Percentiles rank a stretch among this genome's conserved stretches.
Evolutionary conservation across 2,329 filamentous ascomycete genomes (phyloP).

Genomic region (Zelopaecilomyces penicillatus): DNA sequence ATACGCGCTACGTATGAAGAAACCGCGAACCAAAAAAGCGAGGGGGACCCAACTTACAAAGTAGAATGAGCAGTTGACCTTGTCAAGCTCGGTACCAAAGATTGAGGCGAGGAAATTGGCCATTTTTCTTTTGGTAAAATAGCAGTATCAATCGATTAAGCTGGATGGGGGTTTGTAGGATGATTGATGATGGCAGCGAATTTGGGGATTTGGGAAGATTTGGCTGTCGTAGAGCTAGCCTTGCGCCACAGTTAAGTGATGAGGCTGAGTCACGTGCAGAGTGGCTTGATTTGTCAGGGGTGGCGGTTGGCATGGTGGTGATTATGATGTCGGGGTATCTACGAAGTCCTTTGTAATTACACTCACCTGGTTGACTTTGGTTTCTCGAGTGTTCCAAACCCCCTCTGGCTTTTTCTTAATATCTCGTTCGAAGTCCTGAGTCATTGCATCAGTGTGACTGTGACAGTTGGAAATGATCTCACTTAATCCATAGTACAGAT

Average conservation of each 20-base stretch:
- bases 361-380: too few species aligned
- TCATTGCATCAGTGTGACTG: too few species aligned
- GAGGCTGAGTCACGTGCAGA: slow-evolving; percentile 23
- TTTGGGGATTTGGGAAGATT: slow-evolving; percentile 11
- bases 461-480: too few species aligned
- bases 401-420: too few species aligned
- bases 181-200: slow-evolving; percentile 4
- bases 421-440: too few species aligned
- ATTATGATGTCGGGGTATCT: too few species aligned
- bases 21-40: neutral
- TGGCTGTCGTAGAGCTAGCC: slow-evolving; percentile 14
- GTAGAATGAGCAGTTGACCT: slow-evolving; percentile 99
- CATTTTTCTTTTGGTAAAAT: slow-evolving; percentile 43
- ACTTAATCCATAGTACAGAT: too few species aligned
- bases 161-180: slow-evolving; percentile 4
- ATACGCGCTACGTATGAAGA: too few species aligned
- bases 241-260: slow-evolving; percentile 16
- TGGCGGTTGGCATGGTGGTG: neutral
- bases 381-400: too few species aligned
- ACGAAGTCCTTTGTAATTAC: too few species aligned
- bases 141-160: slow-evolving; percentile 1
- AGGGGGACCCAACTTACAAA: slow-evolving; percentile 26
- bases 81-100: slow-evolving; percentile 99
- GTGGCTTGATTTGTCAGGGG: slow-evolving; percentile 17
- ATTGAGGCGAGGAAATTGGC: slow-evolving; percentile 98